Evolutionary conservation across 306 rosid genomes (phyloP).

Genomic region (Glycine latifolia): DNA sequence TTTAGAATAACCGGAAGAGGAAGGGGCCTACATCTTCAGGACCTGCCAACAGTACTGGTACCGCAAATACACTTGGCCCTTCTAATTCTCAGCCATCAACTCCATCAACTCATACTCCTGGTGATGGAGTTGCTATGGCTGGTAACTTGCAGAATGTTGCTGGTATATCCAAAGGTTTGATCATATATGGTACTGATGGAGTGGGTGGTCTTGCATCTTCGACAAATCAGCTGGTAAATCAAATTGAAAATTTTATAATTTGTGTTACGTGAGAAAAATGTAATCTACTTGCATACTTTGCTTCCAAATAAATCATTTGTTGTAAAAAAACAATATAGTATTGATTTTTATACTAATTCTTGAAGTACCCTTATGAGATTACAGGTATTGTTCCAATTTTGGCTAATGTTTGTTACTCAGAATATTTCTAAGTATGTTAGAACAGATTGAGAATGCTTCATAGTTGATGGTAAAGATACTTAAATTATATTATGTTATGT

Average conservation of each 20-base stretch:
- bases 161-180: conserved; percentile 70
- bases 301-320: conserved; percentile 34
- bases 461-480: conserved; percentile 33
- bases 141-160: conserved; percentile 78
- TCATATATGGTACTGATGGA: conserved; percentile 79
- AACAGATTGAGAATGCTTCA: conserved; percentile 8
- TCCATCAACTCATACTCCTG: conserved; percentile 93
- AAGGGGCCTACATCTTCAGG: conserved; percentile 96
- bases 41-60: conserved; percentile 95
- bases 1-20: conserved; percentile 81
- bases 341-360: background rate
- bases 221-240: conserved; percentile 88
- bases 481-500: conserved; percentile 29
- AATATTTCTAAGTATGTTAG: conserved; percentile 13
- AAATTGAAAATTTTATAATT: conserved; percentile 47
- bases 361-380: conserved; percentile 3
- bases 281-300: conserved; percentile 18
- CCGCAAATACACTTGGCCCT: conserved; percentile 91
- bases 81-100: conserved; percentile 96
- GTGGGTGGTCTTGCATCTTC: conserved; percentile 90
- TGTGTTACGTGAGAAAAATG: conserved; percentile 37
- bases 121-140: conserved; percentile 76
- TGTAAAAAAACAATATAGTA: conserved; percentile 14
- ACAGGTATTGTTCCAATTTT: conserved; percentile 7
- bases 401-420: conserved; percentile 29